These are phyloP conservation scores for Salvia rosmarinus DNA, from an alignment of 257 asterid genomes.

Conservation along the genomic window DNA sequence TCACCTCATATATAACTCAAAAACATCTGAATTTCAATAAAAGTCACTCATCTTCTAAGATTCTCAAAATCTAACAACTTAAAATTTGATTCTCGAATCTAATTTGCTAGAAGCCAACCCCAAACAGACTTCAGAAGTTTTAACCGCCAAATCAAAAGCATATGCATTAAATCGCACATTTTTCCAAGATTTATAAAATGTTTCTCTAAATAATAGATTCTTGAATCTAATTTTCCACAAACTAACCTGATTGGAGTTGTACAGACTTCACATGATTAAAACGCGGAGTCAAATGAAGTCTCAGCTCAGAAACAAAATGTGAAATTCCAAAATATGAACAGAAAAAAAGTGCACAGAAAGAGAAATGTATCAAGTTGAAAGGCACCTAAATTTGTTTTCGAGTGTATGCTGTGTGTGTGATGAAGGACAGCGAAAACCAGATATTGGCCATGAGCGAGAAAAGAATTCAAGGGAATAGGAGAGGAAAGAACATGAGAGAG, in stretches of 20 bases:
- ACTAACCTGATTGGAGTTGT: constrained; percentile 39
- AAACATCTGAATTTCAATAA: not conserved
- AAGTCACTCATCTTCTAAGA: not conserved
- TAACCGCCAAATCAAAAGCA: constrained; percentile 9
- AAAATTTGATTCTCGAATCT: not conserved
- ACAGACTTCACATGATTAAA: constrained; percentile 38
- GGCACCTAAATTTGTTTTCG: constrained; percentile 15
- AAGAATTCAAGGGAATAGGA: constrained; percentile 31
- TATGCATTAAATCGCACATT: not conserved
- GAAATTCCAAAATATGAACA: not conserved
- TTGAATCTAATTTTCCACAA: not conserved
- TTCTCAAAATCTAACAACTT: not conserved
- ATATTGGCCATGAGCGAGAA: constrained; percentile 41
- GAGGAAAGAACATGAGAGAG: constrained; percentile 20
- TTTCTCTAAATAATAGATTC: not conserved
- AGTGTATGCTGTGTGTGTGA: constrained; percentile 29
- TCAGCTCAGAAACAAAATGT: constrained; percentile 20
- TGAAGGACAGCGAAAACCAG: constrained; percentile 39
- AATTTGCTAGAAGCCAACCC: constrained; percentile 31
- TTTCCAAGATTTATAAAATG: not conserved
- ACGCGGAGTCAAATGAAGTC: constrained; percentile 32
- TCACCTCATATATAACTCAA: not conserved
- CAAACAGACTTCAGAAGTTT: constrained; percentile 13
- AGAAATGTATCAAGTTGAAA: constrained; percentile 31
- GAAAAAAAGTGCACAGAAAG: too few relatives aligned